Conservation (phyloP, 2,329 filamentous ascomycete genomes). For the Mariannaea elegans region DNA sequence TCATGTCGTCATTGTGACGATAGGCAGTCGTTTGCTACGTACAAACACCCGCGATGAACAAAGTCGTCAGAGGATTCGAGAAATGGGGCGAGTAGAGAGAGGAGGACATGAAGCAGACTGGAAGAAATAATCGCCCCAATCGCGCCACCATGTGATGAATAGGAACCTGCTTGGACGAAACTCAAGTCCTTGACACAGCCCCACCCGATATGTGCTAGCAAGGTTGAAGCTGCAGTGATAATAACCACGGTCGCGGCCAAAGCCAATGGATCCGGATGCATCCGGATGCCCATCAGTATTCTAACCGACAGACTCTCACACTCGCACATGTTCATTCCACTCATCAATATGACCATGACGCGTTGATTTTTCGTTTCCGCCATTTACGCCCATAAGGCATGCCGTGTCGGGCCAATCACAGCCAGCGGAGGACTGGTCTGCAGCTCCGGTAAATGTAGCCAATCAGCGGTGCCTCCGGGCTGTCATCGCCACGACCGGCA, state of each 20-base stretch:
- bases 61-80: neutral
- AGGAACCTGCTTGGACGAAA: neutral
- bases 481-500: neutral
- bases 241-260: neutral
- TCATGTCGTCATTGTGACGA: neutral
- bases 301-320: neutral
- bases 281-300: neutral
- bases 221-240: neutral
- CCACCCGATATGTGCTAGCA: neutral
- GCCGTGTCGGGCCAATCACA: neutral
- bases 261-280: neutral
- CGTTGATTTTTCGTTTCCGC: neutral
- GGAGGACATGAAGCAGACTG: neutral
- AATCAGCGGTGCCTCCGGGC: neutral
- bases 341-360: neutral
- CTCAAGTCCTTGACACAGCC: neutral
- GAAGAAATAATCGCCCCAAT: neutral
- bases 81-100: neutral
- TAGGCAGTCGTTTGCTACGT: neutral
- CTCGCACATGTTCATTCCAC: neutral
- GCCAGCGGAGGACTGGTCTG: neutral
- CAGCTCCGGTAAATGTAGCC: neutral
- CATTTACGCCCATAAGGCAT: neutral
- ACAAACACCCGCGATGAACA: neutral
- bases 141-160: neutral